phyloP scores from a whole-genome alignment of 1,284 basidiomycete genomes.

The Caloboletus firmus region DNA sequence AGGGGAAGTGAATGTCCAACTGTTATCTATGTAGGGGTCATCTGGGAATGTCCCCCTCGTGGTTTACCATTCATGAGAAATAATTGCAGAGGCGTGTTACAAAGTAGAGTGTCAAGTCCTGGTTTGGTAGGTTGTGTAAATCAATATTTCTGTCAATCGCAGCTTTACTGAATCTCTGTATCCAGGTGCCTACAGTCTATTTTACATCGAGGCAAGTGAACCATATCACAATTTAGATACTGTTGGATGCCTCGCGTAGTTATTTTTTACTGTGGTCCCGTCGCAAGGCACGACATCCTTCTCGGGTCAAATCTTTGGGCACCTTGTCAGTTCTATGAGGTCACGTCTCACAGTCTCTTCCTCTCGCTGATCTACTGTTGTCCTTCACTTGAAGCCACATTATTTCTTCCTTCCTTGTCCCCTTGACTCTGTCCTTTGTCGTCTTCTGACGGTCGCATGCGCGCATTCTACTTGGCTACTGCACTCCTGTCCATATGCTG shows the following conservation, averaged over 20 bases:
- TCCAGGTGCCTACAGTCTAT: background rate
- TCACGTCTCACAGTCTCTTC: background rate
- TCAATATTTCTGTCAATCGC: too few relatives aligned
- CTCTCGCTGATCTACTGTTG: background rate
- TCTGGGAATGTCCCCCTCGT: background rate
- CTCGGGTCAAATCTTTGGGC: background rate
- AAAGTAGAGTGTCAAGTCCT: background rate
- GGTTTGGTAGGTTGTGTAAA: constrained; percentile 1
- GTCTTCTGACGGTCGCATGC: constrained; percentile 8
- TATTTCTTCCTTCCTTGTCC: background rate
- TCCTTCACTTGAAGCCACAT: background rate
- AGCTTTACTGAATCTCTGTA: too few relatives aligned
- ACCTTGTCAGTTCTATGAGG: background rate
- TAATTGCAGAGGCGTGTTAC: background rate
- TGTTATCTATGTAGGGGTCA: background rate
- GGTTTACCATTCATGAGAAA: background rate
- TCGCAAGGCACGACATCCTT: constrained; percentile 11
- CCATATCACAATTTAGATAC: constrained; percentile 1
- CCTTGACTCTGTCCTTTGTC: constrained; percentile 6
- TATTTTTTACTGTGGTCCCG: constrained; percentile 5
- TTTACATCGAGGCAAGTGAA: background rate
- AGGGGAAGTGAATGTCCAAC: background rate
- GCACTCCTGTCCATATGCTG: constrained; percentile 4
- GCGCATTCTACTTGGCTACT: background rate
- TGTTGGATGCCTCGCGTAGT: background rate